Evolutionary conservation across 805 yeast genomes (phyloP).

Genomic region (Metschnikowia koreensis): DNA sequence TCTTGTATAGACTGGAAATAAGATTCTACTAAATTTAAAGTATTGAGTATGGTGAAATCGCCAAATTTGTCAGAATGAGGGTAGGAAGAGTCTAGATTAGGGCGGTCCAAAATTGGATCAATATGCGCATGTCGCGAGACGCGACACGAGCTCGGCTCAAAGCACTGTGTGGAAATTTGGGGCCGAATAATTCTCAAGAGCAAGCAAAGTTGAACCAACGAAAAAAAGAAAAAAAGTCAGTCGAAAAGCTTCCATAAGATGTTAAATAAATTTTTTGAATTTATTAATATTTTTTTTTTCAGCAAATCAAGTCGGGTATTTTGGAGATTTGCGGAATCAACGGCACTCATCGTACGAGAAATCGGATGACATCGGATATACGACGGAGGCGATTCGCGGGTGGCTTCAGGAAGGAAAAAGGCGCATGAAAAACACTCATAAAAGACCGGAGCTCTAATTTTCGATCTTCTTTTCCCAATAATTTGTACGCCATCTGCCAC

Average conservation of each 20-base stretch:
- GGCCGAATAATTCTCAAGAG: too few species aligned
- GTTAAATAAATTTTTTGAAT: too few species aligned
- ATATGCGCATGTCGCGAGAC: neutral
- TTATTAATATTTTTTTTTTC: too few species aligned
- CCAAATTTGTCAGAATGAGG: neutral
- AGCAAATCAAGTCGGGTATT: too few species aligned
- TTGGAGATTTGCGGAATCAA: neutral
- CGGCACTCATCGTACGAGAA: neutral
- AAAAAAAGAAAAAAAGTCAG: too few species aligned
- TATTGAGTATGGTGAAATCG: neutral
- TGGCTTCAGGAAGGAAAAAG: constrained; percentile 1
- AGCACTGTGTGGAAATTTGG: neutral
- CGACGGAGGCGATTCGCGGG: constrained; percentile 9
- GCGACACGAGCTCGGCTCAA: neutral
- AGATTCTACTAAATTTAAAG: neutral
- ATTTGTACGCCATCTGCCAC: neutral
- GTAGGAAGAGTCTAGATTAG: neutral
- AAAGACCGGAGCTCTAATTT: neutral
- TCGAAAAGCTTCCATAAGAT: too few species aligned
- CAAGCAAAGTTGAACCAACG: too few species aligned
- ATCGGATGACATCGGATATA: constrained; percentile 5
- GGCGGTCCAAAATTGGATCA: neutral
- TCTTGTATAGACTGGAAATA: neutral
- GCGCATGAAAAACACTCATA: constrained; percentile 1
- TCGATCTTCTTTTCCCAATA: neutral